Evolutionary conservation across 345 rosid species (phyloP).

Genomic region (Crucihimalaya himalaica): DNA sequence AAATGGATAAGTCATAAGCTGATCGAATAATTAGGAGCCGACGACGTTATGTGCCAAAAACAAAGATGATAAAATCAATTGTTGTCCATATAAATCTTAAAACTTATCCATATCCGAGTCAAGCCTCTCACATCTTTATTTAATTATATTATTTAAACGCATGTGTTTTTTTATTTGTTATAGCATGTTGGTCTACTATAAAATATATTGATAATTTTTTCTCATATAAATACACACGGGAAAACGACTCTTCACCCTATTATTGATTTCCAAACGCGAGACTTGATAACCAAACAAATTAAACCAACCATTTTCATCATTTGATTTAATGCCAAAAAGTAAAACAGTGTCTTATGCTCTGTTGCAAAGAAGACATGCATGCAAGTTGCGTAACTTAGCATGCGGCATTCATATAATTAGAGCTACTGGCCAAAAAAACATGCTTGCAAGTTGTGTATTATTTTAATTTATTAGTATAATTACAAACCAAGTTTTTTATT

Average conservation of each 20-base stretch:
- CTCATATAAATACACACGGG: constrained; percentile 11
- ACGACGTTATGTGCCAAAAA: constrained; percentile 7
- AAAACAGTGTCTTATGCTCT: background rate
- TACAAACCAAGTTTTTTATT: background rate
- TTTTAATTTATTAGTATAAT: background rate
- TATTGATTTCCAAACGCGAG: constrained; percentile 19
- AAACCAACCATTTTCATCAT: constrained; percentile 8
- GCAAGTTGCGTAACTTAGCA: constrained; percentile 21
- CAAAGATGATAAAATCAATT: constrained; percentile 20
- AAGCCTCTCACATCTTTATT: constrained; percentile 15
- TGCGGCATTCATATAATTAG: background rate
- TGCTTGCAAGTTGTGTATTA: constrained; percentile 18
- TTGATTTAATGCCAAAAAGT: constrained; percentile 1
- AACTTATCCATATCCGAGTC: constrained; percentile 41
- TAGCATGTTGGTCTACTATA: constrained; percentile 24
- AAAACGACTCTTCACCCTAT: constrained; percentile 33
- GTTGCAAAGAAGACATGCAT: constrained; percentile 25
- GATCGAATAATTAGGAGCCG: constrained; percentile 2
- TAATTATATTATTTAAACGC: background rate
- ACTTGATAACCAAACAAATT: background rate
- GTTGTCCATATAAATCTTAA: constrained; percentile 25
- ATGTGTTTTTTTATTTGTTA: background rate
- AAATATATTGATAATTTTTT: background rate
- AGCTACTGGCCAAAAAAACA: background rate
- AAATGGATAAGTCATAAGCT: constrained; percentile 11